phyloP scores from a whole-genome alignment of 2,329 filamentous ascomycete species.

The Ustulina deusta region DNA sequence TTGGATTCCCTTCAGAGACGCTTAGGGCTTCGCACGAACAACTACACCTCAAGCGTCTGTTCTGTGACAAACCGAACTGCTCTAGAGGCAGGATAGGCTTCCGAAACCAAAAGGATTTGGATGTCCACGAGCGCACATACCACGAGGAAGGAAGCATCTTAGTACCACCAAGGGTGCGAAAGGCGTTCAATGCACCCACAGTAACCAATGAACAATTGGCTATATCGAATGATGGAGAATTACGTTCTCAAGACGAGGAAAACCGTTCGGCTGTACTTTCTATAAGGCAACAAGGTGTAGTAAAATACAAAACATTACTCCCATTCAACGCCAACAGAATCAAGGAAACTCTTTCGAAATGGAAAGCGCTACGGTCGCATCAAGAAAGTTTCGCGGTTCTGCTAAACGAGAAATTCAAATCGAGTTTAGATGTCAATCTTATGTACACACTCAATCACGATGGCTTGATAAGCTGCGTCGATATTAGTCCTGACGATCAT shows the following conservation, averaged over 20 bases:
- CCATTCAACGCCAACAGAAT: conserved; percentile 1
- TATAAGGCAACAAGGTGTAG: conserved; percentile 1
- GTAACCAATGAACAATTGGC: not conserved
- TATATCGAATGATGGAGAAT: not conserved
- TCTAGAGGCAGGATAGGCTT: conserved; percentile 27
- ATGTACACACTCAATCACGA: conserved; percentile 4
- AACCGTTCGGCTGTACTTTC: not conserved
- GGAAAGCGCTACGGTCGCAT: not conserved
- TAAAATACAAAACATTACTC: conserved; percentile 11
- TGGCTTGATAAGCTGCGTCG: not conserved
- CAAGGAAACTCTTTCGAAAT: not conserved
- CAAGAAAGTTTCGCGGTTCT: not conserved
- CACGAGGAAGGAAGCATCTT: conserved; percentile 26
- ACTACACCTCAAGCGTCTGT: conserved; percentile 26
- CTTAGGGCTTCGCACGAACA: conserved; percentile 22
- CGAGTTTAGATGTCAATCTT: conserved; percentile 17
- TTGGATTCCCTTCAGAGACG: conserved; percentile 23
- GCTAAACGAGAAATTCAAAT: conserved; percentile 16
- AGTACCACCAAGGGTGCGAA: conserved; percentile 23
- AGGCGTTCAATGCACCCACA: not conserved
- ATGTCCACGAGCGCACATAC: conserved; percentile 18
- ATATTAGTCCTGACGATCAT: conserved; percentile 22
- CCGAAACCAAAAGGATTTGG: conserved; percentile 16
- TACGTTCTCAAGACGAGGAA: not conserved
- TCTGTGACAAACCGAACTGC: conserved; percentile 23